phyloP scores from a whole-genome alignment of 495 filamentous ascomycete genomes.

The Cladorrhinum samala region DNA sequence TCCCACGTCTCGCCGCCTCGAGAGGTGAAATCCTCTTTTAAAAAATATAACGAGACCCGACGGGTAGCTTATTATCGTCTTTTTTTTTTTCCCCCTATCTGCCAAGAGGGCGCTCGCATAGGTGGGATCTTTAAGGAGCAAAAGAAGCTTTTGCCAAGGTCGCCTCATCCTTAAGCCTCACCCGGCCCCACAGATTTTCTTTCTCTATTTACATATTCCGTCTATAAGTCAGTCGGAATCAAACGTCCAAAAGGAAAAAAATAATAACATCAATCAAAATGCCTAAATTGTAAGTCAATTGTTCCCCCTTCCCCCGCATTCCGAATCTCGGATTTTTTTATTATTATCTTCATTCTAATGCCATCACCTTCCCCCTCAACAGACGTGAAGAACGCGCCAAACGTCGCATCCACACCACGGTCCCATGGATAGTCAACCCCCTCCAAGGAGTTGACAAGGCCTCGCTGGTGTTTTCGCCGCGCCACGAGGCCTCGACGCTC shows the following conservation, averaged over 20 bases:
- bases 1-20: too few species aligned
- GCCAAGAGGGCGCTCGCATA: too few species aligned
- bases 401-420: conserved; percentile 15
- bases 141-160: background rate
- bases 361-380: too few species aligned
- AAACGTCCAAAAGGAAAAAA: too few species aligned
- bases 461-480: conserved; percentile 17
- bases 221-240: too few species aligned
- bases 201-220: background rate
- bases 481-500: conserved; percentile 49
- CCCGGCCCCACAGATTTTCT: background rate
- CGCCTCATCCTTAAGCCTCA: background rate
- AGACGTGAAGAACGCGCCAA: conserved; percentile 7
- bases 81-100: too few species aligned
- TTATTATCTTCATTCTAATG: background rate
- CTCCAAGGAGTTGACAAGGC: conserved; percentile 23
- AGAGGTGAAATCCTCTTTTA: too few species aligned
- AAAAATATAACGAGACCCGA: too few species aligned
- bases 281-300: background rate
- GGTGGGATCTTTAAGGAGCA: background rate
- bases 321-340: background rate
- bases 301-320: background rate
- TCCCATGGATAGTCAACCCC: conserved; percentile 21
- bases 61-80: too few species aligned
- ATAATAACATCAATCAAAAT: too few species aligned